Percentiles rank a stretch among this genome's conserved stretches.
These are phyloP conservation scores for Camillea tinctor DNA, from an alignment of 2,329 filamentous ascomycete genomes.

Conservation along the genomic window DNA sequence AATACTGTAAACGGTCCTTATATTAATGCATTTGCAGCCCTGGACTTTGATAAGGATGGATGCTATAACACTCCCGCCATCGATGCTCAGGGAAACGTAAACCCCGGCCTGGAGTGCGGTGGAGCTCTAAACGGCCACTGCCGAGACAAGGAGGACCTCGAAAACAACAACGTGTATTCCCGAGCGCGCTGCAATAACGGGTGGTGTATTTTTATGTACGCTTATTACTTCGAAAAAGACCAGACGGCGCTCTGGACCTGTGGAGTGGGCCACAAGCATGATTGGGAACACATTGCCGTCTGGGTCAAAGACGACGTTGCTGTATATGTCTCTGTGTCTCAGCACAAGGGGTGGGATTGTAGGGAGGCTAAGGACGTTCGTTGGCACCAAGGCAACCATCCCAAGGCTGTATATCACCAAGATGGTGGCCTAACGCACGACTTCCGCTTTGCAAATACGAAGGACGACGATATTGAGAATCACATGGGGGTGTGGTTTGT, in stretches of 20 bases:
- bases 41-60: constrained; percentile 30
- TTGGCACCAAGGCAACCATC: not conserved
- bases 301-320: too few relatives aligned
- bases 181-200: constrained; percentile 39
- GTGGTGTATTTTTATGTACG: constrained; percentile 41
- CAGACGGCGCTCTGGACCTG: constrained; percentile 13
- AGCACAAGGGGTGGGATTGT: too few relatives aligned
- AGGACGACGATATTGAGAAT: constrained; percentile 11
- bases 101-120: constrained; percentile 19
- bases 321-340: too few relatives aligned
- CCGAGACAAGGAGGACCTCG: constrained; percentile 18
- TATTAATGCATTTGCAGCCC: not conserved
- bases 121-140: not conserved
- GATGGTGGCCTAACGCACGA: constrained; percentile 18
- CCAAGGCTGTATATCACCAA: constrained; percentile 23
- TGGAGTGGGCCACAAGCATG: too few relatives aligned
- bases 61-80: constrained; percentile 36
- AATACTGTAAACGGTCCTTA: not conserved
- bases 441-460: constrained; percentile 14
- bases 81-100: constrained; percentile 23
- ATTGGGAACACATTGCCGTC: too few relatives aligned
- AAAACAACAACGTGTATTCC: constrained; percentile 38
- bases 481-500: too few relatives aligned
- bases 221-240: constrained; percentile 43
- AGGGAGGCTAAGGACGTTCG: too few relatives aligned